Evolutionary conservation across 148 eudicot genomes (phyloP).

Genomic region (Limonium bicolor): DNA sequence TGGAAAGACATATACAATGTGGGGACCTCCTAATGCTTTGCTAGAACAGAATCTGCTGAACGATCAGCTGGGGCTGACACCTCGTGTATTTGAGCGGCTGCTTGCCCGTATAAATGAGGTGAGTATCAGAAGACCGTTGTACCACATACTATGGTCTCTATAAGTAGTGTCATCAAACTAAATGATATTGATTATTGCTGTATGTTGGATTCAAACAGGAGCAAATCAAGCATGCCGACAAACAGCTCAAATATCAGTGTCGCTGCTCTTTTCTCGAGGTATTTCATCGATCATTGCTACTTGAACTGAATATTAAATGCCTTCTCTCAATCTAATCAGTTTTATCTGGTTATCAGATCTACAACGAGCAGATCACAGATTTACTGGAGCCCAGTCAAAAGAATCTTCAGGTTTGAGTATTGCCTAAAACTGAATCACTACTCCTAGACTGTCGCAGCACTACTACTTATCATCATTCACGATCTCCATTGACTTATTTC

Average conservation of each 20-base stretch:
- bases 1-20: conserved; percentile 92
- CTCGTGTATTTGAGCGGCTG: conserved; percentile 73
- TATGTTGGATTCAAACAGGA: conserved; percentile 37
- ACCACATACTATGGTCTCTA: too few species aligned
- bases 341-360: conserved; percentile 36
- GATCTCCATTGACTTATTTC: conserved; percentile 1
- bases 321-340: conserved; percentile 1
- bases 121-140: too few species aligned
- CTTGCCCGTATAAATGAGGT: conserved; percentile 86
- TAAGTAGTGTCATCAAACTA: too few species aligned
- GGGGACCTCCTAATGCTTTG: conserved; percentile 97
- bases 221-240: conserved; percentile 66
- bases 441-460: too few species aligned
- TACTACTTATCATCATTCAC: neutral
- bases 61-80: conserved; percentile 85
- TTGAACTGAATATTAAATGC: neutral
- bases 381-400: conserved; percentile 77
- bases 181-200: too few species aligned
- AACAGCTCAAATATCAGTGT: conserved; percentile 73
- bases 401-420: conserved; percentile 78
- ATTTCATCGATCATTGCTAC: conserved; percentile 1
- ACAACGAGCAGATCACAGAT: conserved; percentile 94
- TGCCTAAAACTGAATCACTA: too few species aligned
- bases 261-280: conserved; percentile 99
- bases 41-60: conserved; percentile 37